Evolutionary conservation across 2,329 filamentous ascomycete genomes (phyloP).

Genomic region (Myriangium duriaei): DNA sequence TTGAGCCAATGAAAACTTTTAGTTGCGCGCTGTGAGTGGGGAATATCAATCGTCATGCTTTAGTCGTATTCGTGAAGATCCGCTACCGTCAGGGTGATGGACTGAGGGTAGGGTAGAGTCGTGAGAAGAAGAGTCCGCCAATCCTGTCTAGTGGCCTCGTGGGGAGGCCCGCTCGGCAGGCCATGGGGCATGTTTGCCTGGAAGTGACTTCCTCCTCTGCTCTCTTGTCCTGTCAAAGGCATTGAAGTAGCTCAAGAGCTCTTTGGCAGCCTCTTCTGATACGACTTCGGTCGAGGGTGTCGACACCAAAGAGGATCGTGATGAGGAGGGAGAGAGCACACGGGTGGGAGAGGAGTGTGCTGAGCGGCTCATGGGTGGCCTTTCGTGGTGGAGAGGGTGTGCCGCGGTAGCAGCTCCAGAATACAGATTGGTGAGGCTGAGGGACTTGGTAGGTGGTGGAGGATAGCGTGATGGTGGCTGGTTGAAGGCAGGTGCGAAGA

Average conservation of each 20-base stretch:
- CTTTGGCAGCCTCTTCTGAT: slow-evolving; percentile 64
- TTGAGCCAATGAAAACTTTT: too few species aligned
- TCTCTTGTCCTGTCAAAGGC: slow-evolving; percentile 75
- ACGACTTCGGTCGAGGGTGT: slow-evolving; percentile 49
- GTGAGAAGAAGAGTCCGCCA: not conserved
- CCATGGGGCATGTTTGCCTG: not conserved
- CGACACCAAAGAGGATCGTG: slow-evolving; percentile 73
- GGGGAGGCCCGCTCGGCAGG: not conserved
- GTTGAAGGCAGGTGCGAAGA: slow-evolving; percentile 39
- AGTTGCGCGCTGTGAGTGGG: not conserved
- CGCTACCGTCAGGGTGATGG: too few species aligned
- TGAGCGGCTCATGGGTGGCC: slow-evolving; percentile 19
- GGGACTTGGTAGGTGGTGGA: slow-evolving; percentile 30
- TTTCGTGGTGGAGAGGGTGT: slow-evolving; percentile 12
- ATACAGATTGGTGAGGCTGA: slow-evolving; percentile 27
- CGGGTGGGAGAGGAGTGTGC: slow-evolving; percentile 29
- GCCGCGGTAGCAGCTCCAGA: slow-evolving; percentile 17
- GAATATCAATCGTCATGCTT: not conserved
- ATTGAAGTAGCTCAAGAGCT: slow-evolving; percentile 74
- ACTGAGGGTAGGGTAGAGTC: too few species aligned
- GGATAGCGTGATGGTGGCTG: slow-evolving; percentile 42
- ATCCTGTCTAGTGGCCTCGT: not conserved
- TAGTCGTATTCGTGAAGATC: too few species aligned
- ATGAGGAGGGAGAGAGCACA: slow-evolving; percentile 50
- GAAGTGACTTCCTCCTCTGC: slow-evolving; percentile 31